Base-by-base conservation (phyloP, 306 rosid species). In the Rubus idaeus region DNA sequence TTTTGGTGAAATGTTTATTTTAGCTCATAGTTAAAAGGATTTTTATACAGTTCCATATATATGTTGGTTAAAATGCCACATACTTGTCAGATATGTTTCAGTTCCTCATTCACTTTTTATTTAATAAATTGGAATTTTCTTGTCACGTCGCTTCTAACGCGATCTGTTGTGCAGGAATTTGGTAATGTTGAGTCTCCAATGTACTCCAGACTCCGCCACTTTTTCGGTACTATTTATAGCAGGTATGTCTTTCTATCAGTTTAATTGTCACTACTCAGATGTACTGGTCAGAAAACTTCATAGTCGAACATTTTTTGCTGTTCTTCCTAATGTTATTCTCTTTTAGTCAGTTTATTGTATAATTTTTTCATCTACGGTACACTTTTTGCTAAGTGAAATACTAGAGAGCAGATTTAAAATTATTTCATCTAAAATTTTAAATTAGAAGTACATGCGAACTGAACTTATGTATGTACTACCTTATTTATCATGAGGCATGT, bases 121-220 rank as follows among this genome's bases (percentile, higher is more conserved):
- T 37, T 11, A 10, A 21, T 17, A 53, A 30, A 18, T 46, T 57
- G 64, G 49, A 11, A 50, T 51, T 26, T 71, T 52, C 58, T 13
- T 83, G 58, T 55, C 30, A 20, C 53, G 41, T 18, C 1, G 46
- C 18, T 23, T 52, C 75, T 70, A 37, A 47, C 46, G 23, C 18
- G 40, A 40, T 79, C 52, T 83, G 47, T 68, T 75, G n/a, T 75
- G 75, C 90, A 94, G 98, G 98, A 94, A 82, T 94, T 94, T 49
- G 95, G 97, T 46, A 91, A 91, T 78, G 83, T 94, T 46, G 97
- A 94, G 86, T 83, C 96, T 7, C 98, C 98, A 10, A 88, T 90
- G 95, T 89, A 84, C 80, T 83, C 96, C 62, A 90, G 95, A 81
- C 96, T 94, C 44, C 80, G 83, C 20, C 89, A 87, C 53, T 94